Base-by-base conservation (phyloP, 2,329 filamentous ascomycete genomes). In the Diaporthe vexans region DNA sequence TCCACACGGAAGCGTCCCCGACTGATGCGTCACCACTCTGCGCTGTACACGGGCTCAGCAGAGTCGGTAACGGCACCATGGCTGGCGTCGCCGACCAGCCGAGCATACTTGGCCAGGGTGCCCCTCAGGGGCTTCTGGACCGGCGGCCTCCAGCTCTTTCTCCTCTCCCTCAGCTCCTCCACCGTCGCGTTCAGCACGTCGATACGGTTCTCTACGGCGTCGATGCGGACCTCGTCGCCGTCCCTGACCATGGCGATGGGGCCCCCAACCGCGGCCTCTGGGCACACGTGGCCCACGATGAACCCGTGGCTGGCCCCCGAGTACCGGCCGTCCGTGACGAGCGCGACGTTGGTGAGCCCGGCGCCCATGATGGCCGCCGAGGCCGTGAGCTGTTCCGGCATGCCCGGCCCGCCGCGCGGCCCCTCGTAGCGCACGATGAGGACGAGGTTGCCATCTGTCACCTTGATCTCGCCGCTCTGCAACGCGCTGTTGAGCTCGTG, bases 381-480 rank as follows among this genome's bases (percentile, higher is more conserved):
- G 15, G 96, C 94, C 81, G 94, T 95, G 58, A 98, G 89, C 84
- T 98, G 95, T 84, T 98, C 96, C 2, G 95, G 96, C 96, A 98
- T 98, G 57, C 96, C 96, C 0, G 96, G 96, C 0, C 96, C 96
- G 76, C 96, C 96, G 81, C 94, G 95, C 17, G 96, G 96, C 0
- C 96, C 96, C 82, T 98, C 96, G 82, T 98, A 98, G 29, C 96
- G 92, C 71, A 98, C 95, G 43, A 98, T 91, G 37, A 98, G 86
- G 26, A 98, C 96, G 19, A 97, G 88, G 81, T 97, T 97, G 80
- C 97, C 94, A 75, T 85, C 85, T 24, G 84, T 82, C 26, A 80
- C 78, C 48, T 78, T 81, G 81, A 89, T 88, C 9, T 88, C 82
- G 29, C 93, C 93, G 63, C 85, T 85, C 70, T 89, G 89, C 11